A percentile compares a stretch with the other conserved stretches of the same genome.
phyloP scores from a whole-genome alignment of 1,284 basidiomycete genomes.

The Moesziomyces sp. region DNA sequence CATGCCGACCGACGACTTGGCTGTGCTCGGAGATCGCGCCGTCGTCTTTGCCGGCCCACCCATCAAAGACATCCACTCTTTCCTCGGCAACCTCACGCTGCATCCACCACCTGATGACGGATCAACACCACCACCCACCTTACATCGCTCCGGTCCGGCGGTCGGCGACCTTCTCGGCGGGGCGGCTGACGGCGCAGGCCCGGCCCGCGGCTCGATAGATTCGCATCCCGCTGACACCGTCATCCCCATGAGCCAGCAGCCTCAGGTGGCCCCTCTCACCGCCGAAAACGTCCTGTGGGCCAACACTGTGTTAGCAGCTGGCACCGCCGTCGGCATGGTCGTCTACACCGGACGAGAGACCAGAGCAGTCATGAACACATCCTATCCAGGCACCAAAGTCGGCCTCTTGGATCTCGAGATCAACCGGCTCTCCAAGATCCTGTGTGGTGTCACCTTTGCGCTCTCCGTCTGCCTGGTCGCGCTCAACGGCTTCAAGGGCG shows the following conservation, averaged over 20 bases:
- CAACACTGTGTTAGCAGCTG: constrained; percentile 95
- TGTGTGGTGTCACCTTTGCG: constrained; percentile 91
- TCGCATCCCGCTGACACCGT: constrained; percentile 30
- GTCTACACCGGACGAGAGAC: constrained; percentile 96
- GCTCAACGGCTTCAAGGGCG: constrained; percentile 92
- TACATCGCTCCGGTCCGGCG: constrained; percentile 65
- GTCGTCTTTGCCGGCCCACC: constrained; percentile 81
- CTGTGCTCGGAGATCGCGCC: constrained; percentile 70
- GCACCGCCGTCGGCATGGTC: constrained; percentile 89
- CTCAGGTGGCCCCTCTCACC: constrained; percentile 69
- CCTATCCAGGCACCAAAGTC: constrained; percentile 93
- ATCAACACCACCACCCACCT: constrained; percentile 18
- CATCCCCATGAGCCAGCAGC: constrained; percentile 69
- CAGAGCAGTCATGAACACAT: constrained; percentile 98
- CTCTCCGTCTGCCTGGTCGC: constrained; percentile 92
- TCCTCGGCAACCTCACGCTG: constrained; percentile 90
- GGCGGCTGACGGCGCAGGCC: constrained; percentile 19
- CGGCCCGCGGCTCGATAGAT: constrained; percentile 23
- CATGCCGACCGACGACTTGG: constrained; percentile 75
- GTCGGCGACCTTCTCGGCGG: constrained; percentile 63
- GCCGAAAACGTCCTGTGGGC: constrained; percentile 97
- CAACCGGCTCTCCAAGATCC: constrained; percentile 95
- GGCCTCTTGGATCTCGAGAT: constrained; percentile 94
- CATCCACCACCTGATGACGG: constrained; percentile 69
- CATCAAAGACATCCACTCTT: constrained; percentile 95